Percentiles rank a stretch among this genome's conserved stretches.
These are phyloP conservation scores for Syncephalastrum monosporum DNA, from an alignment of 371 early-diverging fungal genomes.

Conservation along the genomic window DNA sequence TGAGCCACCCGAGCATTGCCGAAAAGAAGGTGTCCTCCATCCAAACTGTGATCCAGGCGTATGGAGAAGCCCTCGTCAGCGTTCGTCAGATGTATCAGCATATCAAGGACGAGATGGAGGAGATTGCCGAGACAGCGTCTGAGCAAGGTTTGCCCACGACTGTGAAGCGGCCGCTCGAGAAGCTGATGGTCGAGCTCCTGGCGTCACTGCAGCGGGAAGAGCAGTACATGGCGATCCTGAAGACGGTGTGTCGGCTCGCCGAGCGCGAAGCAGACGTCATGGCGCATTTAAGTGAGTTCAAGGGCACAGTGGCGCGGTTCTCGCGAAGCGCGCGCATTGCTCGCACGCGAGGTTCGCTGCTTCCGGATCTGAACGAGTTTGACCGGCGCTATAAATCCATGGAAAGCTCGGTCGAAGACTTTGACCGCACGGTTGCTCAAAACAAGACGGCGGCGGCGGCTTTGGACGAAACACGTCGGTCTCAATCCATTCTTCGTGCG, in stretches of 20 bases:
- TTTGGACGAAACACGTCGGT: constrained; percentile 1
- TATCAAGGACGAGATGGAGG: constrained; percentile 26
- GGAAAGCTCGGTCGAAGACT: constrained; percentile 27
- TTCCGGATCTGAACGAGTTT: constrained; percentile 38
- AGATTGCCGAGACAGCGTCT: constrained; percentile 26
- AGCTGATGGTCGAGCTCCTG: constrained; percentile 26
- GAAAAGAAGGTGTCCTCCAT: constrained; percentile 36
- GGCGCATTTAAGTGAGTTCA: constrained; percentile 28
- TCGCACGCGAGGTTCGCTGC: constrained; percentile 20
- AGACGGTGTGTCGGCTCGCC: constrained; percentile 24
- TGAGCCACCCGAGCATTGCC: constrained; percentile 34
- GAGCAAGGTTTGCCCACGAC: constrained; percentile 15
- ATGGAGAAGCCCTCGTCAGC: constrained; percentile 28
- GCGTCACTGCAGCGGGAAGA: constrained; percentile 23
- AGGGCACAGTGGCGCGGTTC: constrained; percentile 21
- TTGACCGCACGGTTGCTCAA: constrained; percentile 11
- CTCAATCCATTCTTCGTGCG: constrained; percentile 21
- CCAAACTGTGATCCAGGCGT: constrained; percentile 31
- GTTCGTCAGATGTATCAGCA: constrained; percentile 29
- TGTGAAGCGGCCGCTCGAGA: constrained; percentile 20
- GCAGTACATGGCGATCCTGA: constrained; percentile 32
- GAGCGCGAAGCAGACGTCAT: constrained; percentile 29
- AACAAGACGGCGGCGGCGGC: background rate
- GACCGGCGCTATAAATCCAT: constrained; percentile 30
- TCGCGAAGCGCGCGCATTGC: constrained; percentile 18